Evolutionary conservation across 345 rosid species (phyloP).

Genomic region (Aurinia saxatilis): DNA sequence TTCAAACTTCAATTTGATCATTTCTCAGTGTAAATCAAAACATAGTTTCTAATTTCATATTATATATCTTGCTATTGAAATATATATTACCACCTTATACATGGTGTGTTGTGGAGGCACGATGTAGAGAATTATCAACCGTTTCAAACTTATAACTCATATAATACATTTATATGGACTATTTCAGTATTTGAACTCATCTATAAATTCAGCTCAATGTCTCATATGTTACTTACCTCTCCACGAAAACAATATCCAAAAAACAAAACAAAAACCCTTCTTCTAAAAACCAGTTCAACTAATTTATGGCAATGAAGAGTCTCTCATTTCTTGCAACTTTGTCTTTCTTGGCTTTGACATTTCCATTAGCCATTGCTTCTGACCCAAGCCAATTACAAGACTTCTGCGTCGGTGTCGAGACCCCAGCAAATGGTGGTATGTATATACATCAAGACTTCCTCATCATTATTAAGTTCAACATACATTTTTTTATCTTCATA

Average conservation of each 20-base stretch:
- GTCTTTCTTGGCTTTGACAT: background rate
- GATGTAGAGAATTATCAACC: too few relatives aligned
- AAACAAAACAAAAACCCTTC: too few relatives aligned
- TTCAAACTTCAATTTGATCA: background rate
- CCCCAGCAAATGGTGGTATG: background rate
- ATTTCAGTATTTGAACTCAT: too few relatives aligned
- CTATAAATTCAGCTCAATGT: too few relatives aligned
- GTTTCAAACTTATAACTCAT: too few relatives aligned
- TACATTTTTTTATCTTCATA: background rate
- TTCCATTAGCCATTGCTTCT: constrained; percentile 1
- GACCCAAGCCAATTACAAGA: constrained; percentile 16
- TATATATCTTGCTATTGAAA: background rate
- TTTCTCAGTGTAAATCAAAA: background rate
- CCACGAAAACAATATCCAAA: too few relatives aligned
- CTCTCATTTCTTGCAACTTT: background rate
- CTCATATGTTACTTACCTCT: too few relatives aligned
- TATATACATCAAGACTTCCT: background rate
- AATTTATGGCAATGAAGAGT: constrained; percentile 10
- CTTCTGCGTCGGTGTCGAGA: background rate
- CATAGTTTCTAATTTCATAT: background rate
- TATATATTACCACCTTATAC: background rate
- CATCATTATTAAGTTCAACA: background rate
- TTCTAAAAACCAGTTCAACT: too few relatives aligned
- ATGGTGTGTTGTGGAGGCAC: background rate
- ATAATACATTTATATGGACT: too few relatives aligned